These are phyloP conservation scores for Phlebiopsis flavidoalba DNA, from an alignment of 768 basidiomycete genomes.

Conservation along the genomic window DNA sequence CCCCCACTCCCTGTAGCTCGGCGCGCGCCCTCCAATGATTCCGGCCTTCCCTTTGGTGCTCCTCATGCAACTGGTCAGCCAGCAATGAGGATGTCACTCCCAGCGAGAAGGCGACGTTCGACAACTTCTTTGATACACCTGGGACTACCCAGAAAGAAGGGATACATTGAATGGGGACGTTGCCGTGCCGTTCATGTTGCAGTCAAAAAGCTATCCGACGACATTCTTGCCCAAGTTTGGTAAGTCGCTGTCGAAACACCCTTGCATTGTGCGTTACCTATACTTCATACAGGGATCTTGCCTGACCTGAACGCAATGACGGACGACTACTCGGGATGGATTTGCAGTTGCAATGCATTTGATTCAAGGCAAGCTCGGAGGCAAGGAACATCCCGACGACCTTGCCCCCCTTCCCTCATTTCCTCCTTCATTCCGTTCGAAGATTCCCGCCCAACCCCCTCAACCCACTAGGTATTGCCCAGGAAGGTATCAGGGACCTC, in stretches of 20 bases:
- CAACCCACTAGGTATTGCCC: slow-evolving; percentile 32
- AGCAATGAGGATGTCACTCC: slow-evolving; percentile 85
- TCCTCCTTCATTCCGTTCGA: slow-evolving; percentile 73
- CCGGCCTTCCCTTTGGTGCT: slow-evolving; percentile 14
- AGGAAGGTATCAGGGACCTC: slow-evolving; percentile 40
- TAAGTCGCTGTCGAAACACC: slow-evolving; percentile 34
- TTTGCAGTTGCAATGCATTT: slow-evolving; percentile 96
- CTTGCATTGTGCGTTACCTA: neutral
- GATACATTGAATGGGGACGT: slow-evolving; percentile 89
- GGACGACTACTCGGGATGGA: slow-evolving; percentile 85
- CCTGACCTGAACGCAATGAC: slow-evolving; percentile 84
- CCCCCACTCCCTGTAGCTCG: slow-evolving; percentile 24
- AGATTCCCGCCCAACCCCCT: slow-evolving; percentile 27
- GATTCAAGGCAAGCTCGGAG: slow-evolving; percentile 80
- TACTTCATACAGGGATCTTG: slow-evolving; percentile 71
- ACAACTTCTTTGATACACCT: slow-evolving; percentile 79
- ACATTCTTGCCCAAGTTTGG: slow-evolving; percentile 89
- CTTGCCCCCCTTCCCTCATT: slow-evolving; percentile 72
- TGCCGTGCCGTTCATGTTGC: slow-evolving; percentile 93
- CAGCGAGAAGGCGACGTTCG: slow-evolving; percentile 70
- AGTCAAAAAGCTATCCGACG: slow-evolving; percentile 78
- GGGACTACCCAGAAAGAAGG: slow-evolving; percentile 66
- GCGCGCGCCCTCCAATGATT: slow-evolving; percentile 10
- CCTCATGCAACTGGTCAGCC: slow-evolving; percentile 13
- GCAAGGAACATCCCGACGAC: slow-evolving; percentile 66